These are phyloP conservation scores for Leonotis leonurus DNA, from an alignment of 257 asterid species.

Conservation along the genomic window DNA sequence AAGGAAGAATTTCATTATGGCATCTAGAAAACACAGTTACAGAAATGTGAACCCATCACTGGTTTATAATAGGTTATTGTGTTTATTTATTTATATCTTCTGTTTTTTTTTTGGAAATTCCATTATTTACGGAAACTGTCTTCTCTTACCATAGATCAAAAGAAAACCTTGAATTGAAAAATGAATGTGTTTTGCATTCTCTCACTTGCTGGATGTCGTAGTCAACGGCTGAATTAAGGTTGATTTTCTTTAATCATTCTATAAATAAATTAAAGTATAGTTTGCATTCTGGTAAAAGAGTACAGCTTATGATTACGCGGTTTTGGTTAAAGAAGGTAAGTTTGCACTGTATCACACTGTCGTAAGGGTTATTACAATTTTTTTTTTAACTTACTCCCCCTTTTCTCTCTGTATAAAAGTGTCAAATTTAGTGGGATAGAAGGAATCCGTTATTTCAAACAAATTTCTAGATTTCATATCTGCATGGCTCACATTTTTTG, in stretches of 20 bases:
- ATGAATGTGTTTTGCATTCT: background rate
- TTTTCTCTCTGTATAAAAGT: background rate
- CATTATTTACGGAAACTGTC: constrained; percentile 29
- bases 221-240: constrained; percentile 35
- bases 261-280: constrained; percentile 10
- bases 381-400: background rate
- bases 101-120: background rate
- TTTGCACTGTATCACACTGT: background rate
- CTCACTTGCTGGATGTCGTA: constrained; percentile 11
- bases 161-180: background rate
- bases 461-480: no score
- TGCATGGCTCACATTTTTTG: no score
- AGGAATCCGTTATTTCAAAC: no score
- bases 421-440: no score
- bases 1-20: constrained; percentile 13
- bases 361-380: background rate
- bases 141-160: constrained; percentile 19
- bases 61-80: background rate
- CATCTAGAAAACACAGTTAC: constrained; percentile 25
- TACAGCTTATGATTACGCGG: constrained; percentile 32
- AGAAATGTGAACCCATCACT: constrained; percentile 15
- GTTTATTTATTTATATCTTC: background rate
- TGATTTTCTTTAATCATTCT: constrained; percentile 34
- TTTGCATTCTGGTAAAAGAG: constrained; percentile 7
- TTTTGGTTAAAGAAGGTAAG: constrained; percentile 34